Evolutionary conservation across 2,329 filamentous ascomycete genomes (phyloP).

Genomic region (Diatrype stigma): DNA sequence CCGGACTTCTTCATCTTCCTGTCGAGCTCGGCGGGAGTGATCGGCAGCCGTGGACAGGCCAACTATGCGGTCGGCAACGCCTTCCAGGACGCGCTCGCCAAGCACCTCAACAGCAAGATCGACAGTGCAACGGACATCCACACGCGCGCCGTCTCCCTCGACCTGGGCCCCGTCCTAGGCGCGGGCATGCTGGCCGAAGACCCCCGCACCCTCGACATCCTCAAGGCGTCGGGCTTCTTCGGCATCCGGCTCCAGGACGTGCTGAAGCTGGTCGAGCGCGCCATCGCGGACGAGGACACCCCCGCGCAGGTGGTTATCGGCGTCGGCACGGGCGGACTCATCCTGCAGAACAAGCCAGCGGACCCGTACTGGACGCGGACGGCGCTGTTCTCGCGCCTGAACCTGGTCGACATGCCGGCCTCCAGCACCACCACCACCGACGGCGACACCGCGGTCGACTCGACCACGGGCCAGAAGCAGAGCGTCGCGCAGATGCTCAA

Average conservation of each 20-base stretch:
- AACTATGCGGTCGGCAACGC: slow-evolving; percentile 55
- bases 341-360: slow-evolving; percentile 45
- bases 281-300: slow-evolving; percentile 35
- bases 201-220: slow-evolving; percentile 40
- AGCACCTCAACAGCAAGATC: slow-evolving; percentile 23
- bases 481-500: slow-evolving; percentile 2
- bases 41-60: slow-evolving; percentile 54
- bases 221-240: slow-evolving; percentile 50
- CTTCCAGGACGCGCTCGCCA: slow-evolving; percentile 46
- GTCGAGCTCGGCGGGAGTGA: slow-evolving; percentile 51
- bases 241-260: slow-evolving; percentile 49
- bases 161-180: slow-evolving; percentile 48
- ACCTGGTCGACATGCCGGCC: slow-evolving; percentile 40
- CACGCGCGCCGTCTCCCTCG: slow-evolving; percentile 41
- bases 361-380: slow-evolving; percentile 53
- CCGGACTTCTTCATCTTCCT: slow-evolving; percentile 47
- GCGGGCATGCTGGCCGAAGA: slow-evolving; percentile 52
- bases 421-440: slow-evolving; percentile 10
- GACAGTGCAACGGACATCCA: slow-evolving; percentile 16
- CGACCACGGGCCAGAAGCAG: slow-evolving; percentile 2
- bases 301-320: slow-evolving; percentile 49
- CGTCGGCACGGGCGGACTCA: slow-evolving; percentile 51
- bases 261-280: slow-evolving; percentile 41
- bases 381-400: slow-evolving; percentile 44
- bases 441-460: neutral